These are phyloP conservation scores for Sherardia arvensis DNA, from an alignment of 257 asterid species.

Conservation along the genomic window DNA sequence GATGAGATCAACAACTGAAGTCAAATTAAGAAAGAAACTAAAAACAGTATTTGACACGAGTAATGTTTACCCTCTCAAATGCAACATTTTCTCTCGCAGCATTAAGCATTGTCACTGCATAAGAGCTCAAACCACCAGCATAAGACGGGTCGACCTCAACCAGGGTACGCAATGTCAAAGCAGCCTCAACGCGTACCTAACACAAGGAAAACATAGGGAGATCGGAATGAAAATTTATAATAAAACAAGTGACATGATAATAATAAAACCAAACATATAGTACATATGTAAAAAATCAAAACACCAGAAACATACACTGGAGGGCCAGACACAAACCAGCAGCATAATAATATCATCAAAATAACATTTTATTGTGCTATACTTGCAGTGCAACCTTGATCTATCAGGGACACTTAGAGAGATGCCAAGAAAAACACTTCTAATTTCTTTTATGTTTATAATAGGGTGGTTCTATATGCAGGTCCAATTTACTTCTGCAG, in stretches of 20 bases:
- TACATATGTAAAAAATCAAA: neutral
- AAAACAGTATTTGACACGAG: neutral
- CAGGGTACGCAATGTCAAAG: conserved; percentile 79
- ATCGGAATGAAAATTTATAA: neutral
- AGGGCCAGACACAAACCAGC: neutral
- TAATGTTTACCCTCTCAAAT: conserved; percentile 65
- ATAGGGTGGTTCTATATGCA: too few species aligned
- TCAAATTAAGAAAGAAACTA: neutral
- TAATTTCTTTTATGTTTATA: neutral
- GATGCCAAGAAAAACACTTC: neutral
- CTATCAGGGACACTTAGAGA: neutral
- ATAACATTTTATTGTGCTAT: neutral
- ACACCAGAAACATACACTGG: neutral
- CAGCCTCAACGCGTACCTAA: conserved; percentile 98
- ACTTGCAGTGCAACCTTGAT: neutral
- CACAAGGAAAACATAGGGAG: conserved; percentile 18
- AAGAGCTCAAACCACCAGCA: conserved; percentile 93
- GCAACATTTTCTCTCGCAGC: conserved; percentile 76
- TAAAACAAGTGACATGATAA: neutral
- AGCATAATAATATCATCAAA: neutral
- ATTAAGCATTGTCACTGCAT: conserved; percentile 84
- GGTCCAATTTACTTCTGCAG: too few species aligned
- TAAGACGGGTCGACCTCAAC: conserved; percentile 97
- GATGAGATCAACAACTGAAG: neutral
- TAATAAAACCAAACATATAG: neutral